phyloP scores from a whole-genome alignment of 2,329 filamentous ascomycete genomes.

The Colletotrichum cuscutae region DNA sequence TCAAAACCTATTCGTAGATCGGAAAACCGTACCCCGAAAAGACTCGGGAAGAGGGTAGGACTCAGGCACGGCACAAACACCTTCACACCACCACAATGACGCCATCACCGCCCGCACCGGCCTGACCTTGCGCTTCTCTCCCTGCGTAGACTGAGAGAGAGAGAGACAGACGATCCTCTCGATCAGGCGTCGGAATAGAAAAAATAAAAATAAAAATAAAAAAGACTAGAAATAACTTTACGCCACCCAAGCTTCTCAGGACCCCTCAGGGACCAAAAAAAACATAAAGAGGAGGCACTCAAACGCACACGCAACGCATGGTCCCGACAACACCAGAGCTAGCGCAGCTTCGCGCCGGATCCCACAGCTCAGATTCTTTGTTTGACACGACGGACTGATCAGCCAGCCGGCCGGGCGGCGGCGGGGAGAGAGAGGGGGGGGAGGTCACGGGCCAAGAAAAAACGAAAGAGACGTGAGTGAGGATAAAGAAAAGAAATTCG shows the following conservation, averaged over 20 bases:
- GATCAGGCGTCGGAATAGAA: background rate
- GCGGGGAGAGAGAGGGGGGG: slow-evolving; percentile 3
- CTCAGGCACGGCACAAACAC: background rate
- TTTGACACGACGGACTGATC: slow-evolving; percentile 25
- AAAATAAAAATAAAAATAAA: too few relatives aligned
- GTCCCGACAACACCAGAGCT: background rate
- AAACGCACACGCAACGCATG: background rate
- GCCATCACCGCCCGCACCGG: background rate
- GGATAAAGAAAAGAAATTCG: background rate
- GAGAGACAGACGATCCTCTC: background rate
- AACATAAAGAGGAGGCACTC: background rate
- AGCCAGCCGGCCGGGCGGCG: slow-evolving; percentile 3
- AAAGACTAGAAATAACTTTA: too few relatives aligned
- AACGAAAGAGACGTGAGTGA: background rate
- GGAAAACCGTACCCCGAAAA: background rate
- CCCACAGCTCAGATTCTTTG: slow-evolving; percentile 20
- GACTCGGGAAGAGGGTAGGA: background rate
- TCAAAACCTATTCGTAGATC: too few relatives aligned
- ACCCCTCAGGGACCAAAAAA: too few relatives aligned
- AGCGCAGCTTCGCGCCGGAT: background rate
- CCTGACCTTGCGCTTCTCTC: too few relatives aligned
- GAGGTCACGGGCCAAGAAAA: slow-evolving; percentile 11
- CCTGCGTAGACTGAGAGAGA: background rate
- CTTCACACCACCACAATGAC: background rate
- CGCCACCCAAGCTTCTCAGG: too few relatives aligned